These are phyloP conservation scores for Aspergillus floridensis DNA, from an alignment of 2,329 filamentous ascomycete species.

Conservation along the genomic window DNA sequence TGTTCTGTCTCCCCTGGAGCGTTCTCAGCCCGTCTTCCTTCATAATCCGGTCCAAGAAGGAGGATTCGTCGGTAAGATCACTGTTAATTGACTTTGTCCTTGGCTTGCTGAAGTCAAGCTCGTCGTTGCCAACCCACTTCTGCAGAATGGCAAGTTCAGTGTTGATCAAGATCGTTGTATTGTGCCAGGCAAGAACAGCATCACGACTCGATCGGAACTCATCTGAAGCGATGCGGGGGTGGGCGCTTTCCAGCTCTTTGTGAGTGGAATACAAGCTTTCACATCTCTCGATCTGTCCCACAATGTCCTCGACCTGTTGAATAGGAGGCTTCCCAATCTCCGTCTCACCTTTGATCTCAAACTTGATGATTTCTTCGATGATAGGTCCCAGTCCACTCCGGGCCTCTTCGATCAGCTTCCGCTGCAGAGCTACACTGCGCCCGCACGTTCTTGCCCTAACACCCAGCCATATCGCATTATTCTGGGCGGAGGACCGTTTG, in stretches of 20 bases:
- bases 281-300: constrained; percentile 84
- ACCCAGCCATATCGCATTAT: constrained; percentile 80
- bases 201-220: constrained; percentile 80
- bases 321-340: constrained; percentile 85
- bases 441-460: constrained; percentile 81
- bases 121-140: constrained; percentile 94
- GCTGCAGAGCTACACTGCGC: constrained; percentile 77
- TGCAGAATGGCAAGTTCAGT: constrained; percentile 88
- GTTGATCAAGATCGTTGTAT: constrained; percentile 94
- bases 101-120: constrained; percentile 82
- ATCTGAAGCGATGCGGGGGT: constrained; percentile 72
- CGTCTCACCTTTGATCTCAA: constrained; percentile 89
- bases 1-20: constrained; percentile 76
- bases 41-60: constrained; percentile 89
- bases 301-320: constrained; percentile 85
- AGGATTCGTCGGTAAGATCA: constrained; percentile 81
- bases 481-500: constrained; percentile 66
- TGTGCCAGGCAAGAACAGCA: constrained; percentile 92
- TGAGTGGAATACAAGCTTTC: constrained; percentile 83
- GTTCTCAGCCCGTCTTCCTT: constrained; percentile 95
- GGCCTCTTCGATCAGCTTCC: constrained; percentile 82
- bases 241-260: constrained; percentile 67
- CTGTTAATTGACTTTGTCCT: constrained; percentile 66
- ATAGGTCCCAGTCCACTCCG: constrained; percentile 68
- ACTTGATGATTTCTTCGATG: constrained; percentile 86